A percentile compares a stretch with the other conserved stretches of the same genome.
Conservation (phyloP, 257 asterid species). For the Voacanga thouarsii region DNA sequence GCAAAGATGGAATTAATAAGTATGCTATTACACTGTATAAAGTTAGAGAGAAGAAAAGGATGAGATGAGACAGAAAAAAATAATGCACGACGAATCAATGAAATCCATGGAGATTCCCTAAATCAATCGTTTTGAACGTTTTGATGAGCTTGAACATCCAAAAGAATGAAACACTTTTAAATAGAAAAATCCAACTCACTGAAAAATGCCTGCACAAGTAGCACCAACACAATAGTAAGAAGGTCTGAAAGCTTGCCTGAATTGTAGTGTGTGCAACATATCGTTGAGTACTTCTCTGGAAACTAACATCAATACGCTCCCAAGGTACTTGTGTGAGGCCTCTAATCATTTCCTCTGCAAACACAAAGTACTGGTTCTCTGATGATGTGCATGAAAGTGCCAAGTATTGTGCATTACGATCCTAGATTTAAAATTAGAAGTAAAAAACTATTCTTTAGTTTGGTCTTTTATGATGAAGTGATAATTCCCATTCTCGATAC, state of each 20-base stretch:
- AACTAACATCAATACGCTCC: constrained; percentile 94
- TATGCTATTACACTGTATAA: too few relatives aligned
- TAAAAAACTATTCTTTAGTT: too few relatives aligned
- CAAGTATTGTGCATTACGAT: too few relatives aligned
- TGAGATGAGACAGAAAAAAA: neutral
- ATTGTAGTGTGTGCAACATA: constrained; percentile 82
- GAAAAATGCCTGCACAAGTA: neutral
- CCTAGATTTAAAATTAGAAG: too few relatives aligned
- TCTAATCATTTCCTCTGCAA: constrained; percentile 80
- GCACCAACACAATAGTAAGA: neutral
- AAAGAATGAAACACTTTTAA: neutral
- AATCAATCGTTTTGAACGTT: neutral
- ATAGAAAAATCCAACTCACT: neutral
- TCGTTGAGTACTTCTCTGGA: constrained; percentile 75
- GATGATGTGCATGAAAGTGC: too few relatives aligned
- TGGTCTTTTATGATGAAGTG: too few relatives aligned
- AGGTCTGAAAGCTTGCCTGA: constrained; percentile 43
- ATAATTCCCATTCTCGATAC: too few relatives aligned
- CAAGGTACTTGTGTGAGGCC: constrained; percentile 83
- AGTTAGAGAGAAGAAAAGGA: neutral
- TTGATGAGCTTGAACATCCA: neutral
- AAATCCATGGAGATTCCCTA: neutral
- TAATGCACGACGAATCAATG: neutral
- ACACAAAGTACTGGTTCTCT: constrained; percentile 4
- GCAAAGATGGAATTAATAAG: constrained; percentile 4